Base-by-base conservation (phyloP, 2,329 filamentous ascomycete species). In the Aspergillus aculeatinus region DNA sequence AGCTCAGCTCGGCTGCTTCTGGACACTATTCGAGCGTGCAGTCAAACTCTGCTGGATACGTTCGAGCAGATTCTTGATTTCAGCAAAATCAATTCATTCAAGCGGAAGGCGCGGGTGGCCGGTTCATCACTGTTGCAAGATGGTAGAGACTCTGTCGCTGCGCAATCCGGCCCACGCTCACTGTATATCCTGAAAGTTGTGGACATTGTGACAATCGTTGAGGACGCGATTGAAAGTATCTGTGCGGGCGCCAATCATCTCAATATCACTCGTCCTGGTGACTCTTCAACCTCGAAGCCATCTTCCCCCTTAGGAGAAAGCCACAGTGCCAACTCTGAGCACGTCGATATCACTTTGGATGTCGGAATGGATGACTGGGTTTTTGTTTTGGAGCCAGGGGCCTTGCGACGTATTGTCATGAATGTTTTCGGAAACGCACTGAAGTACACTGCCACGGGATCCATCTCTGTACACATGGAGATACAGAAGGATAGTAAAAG, bases 151-250 rank as follows among this genome's bases (percentile, higher is more conserved):
- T n/a, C 39, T 19, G 39, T 19, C 6, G 16, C n/a, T 19, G 16
- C 39, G 14, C 16, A 44, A 16, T 2, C 4, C 5, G 39, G 39
- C 19, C 39, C 39, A 19, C 39, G 39, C 6, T 44, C 39, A 19
- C 10, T 44, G 5, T 44, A n/a, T 9, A 55, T 63, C 23, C n/a
- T 62, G 11, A 62, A 59, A 21, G 57, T 58, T 16, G 57, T 75
- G 1, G 72, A 79, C 50, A 66, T 81, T 2, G 74, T 76, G 29
- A 68, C 72, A 3, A 63, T 81, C 10, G 76, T 79, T 0, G 81
- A 82, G 66, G 80, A 82, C 61, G 80, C 80, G 0, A 75, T 80
- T 9, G 80, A 83, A 55, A 80, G 81, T 4, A 79, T 82, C 25
- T 83, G 81, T n/a, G 39, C 39, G 4, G 39, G 39, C 5, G 39